Evolutionary conservation across 352 stramenopile species (phyloP).

Genomic region (Globisporangium uncinulatum): DNA sequence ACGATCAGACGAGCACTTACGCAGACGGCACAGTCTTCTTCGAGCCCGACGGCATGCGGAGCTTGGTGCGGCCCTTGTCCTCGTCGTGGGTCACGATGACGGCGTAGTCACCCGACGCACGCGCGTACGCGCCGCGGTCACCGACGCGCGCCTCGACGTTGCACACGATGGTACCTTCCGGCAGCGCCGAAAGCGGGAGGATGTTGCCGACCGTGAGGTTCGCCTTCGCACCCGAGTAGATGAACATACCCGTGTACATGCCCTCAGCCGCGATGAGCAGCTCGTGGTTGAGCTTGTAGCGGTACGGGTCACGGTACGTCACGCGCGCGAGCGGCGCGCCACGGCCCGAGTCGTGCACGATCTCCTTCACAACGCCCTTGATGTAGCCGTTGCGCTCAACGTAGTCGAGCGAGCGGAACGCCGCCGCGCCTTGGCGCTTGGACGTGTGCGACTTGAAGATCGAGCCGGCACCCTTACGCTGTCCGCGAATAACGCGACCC

Average conservation of each 20-base stretch:
- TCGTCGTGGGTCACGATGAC: conserved; percentile 99
- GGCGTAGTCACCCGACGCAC: conserved; percentile 97
- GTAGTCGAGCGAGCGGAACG: conserved; percentile 87
- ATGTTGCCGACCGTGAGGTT: conserved; percentile 96
- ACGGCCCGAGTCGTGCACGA: conserved; percentile 98
- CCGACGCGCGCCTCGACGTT: conserved; percentile 96
- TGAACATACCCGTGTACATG: conserved; percentile 99
- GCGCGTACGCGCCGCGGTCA: conserved; percentile 95
- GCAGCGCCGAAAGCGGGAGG: conserved; percentile 91
- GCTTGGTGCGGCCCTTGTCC: conserved; percentile 96
- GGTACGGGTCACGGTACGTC: conserved; percentile 91
- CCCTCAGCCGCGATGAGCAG: conserved; percentile 97
- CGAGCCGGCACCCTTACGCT: conserved; percentile 82
- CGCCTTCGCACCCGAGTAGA: conserved; percentile 98
- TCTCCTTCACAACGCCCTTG: conserved; percentile 98
- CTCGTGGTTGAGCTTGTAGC: conserved; percentile 90
- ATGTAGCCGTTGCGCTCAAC: conserved; percentile 96
- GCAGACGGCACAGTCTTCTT: conserved; percentile 96
- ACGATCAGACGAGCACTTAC: conserved; percentile 58
- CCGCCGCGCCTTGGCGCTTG: conserved; percentile 66
- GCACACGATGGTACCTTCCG: conserved; percentile 99
- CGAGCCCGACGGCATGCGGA: conserved; percentile 94
- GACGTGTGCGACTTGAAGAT: conserved; percentile 86
- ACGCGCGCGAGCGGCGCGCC: conserved; percentile 95
- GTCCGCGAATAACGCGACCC: conserved; percentile 87